Evolutionary conservation across 257 asterid species (phyloP).

Genomic region (Solanum pinnatisectum): DNA sequence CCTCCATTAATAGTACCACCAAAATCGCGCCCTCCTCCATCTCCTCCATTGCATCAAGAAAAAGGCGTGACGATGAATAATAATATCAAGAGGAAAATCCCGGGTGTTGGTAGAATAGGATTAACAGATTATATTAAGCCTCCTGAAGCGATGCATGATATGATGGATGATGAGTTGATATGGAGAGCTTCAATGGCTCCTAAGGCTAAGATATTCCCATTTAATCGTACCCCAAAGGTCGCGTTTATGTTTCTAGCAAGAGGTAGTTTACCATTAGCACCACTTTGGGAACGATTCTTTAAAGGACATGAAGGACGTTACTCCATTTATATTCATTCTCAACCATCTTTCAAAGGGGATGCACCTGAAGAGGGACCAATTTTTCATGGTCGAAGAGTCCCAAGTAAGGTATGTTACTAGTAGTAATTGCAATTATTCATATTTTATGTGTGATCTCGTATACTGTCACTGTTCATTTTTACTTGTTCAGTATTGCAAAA

Average conservation of each 20-base stretch:
- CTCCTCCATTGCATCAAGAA: neutral
- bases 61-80: neutral
- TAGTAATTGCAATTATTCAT: neutral
- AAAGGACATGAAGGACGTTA: slow-evolving; percentile 40
- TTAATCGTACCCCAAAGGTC: slow-evolving; percentile 43
- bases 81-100: neutral
- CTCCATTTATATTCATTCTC: slow-evolving; percentile 62
- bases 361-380: slow-evolving; percentile 31
- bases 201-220: slow-evolving; percentile 19
- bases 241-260: slow-evolving; percentile 73
- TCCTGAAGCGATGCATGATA: slow-evolving; percentile 32
- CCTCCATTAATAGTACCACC: neutral
- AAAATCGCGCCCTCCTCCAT: neutral
- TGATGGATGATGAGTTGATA: slow-evolving; percentile 60
- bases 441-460: neutral
- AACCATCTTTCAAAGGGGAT: slow-evolving; percentile 29
- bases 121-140: slow-evolving; percentile 24
- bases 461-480: too few species aligned
- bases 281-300: slow-evolving; percentile 74
- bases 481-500: neutral
- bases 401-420: slow-evolving; percentile 48
- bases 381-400: slow-evolving; percentile 55
- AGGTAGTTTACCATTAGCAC: slow-evolving; percentile 56
- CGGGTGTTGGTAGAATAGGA: slow-evolving; percentile 2
- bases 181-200: slow-evolving; percentile 89